Conservation (phyloP, 2,329 filamentous ascomycete species). For the Didymella lethalis region DNA sequence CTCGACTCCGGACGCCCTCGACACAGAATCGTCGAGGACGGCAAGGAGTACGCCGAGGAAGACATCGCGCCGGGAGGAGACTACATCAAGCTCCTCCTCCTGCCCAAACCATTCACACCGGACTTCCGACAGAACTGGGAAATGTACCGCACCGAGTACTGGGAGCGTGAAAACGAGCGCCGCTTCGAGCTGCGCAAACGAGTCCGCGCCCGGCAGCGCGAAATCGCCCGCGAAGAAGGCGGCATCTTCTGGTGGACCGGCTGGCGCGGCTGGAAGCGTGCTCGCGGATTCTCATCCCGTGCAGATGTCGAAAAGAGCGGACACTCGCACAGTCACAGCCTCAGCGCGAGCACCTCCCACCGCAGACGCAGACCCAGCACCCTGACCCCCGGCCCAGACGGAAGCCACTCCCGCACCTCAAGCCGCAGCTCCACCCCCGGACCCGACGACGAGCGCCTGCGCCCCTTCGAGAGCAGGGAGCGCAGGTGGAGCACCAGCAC, state of each 20-base stretch:
- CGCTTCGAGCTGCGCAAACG: slow-evolving; percentile 75
- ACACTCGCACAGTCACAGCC: slow-evolving; percentile 12
- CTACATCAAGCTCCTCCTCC: slow-evolving; percentile 85
- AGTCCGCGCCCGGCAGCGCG: slow-evolving; percentile 72
- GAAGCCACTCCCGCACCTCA: slow-evolving; percentile 42
- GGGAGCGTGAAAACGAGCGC: slow-evolving; percentile 95
- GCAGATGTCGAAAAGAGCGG: slow-evolving; percentile 45
- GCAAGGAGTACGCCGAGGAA: slow-evolving; percentile 75
- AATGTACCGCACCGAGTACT: slow-evolving; percentile 90
- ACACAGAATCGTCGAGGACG: slow-evolving; percentile 62
- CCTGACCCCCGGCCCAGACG: slow-evolving; percentile 37
- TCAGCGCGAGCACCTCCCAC: slow-evolving; percentile 13
- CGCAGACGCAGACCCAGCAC: slow-evolving; percentile 43
- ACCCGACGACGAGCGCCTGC: slow-evolving; percentile 36
- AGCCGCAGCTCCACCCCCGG: slow-evolving; percentile 45
- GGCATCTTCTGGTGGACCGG: slow-evolving; percentile 89
- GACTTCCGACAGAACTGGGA: slow-evolving; percentile 98
- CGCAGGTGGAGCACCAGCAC: slow-evolving; percentile 48
- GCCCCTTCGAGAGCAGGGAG: slow-evolving; percentile 31
- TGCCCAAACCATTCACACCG: slow-evolving; percentile 93
- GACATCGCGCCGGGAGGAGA: slow-evolving; percentile 90
- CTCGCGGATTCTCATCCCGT: slow-evolving; percentile 38
- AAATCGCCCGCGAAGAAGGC: slow-evolving; percentile 71
- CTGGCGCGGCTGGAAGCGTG: slow-evolving; percentile 64
- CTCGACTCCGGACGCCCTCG: slow-evolving; percentile 38